phyloP scores from a whole-genome alignment of 768 basidiomycete species.

The Fistulinella prunicolor region DNA sequence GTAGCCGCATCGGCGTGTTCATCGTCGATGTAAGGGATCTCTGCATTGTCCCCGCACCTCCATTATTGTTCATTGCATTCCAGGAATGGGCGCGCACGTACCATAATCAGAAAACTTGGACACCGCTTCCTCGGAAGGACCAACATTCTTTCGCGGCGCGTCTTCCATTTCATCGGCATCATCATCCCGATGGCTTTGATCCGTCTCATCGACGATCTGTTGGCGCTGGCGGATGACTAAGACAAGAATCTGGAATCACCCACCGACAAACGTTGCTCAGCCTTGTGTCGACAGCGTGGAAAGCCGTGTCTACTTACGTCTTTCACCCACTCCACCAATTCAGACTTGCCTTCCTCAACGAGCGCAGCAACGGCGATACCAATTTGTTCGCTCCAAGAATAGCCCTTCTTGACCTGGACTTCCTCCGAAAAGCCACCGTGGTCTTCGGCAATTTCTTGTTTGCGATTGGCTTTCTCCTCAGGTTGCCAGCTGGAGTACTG shows the following conservation, averaged over 20 bases:
- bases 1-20: constrained; percentile 75
- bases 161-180: constrained; percentile 35
- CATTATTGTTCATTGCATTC: background rate
- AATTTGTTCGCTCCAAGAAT: constrained; percentile 86
- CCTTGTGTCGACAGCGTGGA: constrained; percentile 21
- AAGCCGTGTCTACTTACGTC: constrained; percentile 53
- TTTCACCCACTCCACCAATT: constrained; percentile 76
- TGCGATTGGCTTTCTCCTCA: constrained; percentile 39
- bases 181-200: constrained; percentile 40
- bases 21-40: constrained; percentile 72
- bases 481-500: constrained; percentile 78
- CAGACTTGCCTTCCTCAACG: constrained; percentile 58
- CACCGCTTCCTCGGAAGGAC: constrained; percentile 67
- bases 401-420: constrained; percentile 80
- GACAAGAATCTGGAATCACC: constrained; percentile 50
- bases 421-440: constrained; percentile 53
- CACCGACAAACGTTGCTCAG: constrained; percentile 10
- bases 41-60: constrained; percentile 42
- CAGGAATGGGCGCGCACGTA: constrained; percentile 38
- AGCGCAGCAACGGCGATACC: constrained; percentile 80
- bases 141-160: constrained; percentile 22
- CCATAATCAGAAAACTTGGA: constrained; percentile 73
- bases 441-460: constrained; percentile 33
- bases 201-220: constrained; percentile 59
- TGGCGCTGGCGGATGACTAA: constrained; percentile 58